These are phyloP conservation scores for Fusarium lyarnte DNA, from an alignment of 2,329 filamentous ascomycete genomes.

Conservation along the genomic window DNA sequence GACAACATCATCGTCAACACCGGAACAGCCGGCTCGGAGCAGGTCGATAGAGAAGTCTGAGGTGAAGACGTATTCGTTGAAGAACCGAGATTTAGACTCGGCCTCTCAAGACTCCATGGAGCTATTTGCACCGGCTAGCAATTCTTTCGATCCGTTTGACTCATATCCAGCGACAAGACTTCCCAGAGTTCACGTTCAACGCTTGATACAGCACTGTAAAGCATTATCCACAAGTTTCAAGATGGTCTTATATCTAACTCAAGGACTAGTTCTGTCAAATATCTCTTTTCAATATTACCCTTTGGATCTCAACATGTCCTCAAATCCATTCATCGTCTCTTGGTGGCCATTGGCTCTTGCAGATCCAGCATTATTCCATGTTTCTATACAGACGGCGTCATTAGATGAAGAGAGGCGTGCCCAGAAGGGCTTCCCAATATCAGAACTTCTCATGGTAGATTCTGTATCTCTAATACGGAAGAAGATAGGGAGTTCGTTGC, in stretches of 20 bases:
- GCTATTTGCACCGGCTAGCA: constrained; percentile 41
- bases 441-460: constrained; percentile 66
- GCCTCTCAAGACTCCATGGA: neutral
- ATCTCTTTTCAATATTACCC: constrained; percentile 71
- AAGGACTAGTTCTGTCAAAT: constrained; percentile 62
- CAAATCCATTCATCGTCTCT: constrained; percentile 67
- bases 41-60: neutral
- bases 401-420: constrained; percentile 63
- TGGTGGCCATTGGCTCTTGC: constrained; percentile 68
- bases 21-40: constrained; percentile 15
- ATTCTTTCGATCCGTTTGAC: constrained; percentile 64
- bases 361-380: constrained; percentile 66
- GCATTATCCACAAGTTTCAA: neutral
- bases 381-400: constrained; percentile 67
- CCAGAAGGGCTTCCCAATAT: constrained; percentile 62
- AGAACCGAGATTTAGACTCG: neutral
- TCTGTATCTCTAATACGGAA: constrained; percentile 62
- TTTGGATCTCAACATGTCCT: constrained; percentile 59
- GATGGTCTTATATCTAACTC: constrained; percentile 20
- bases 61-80: neutral
- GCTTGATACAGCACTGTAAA: constrained; percentile 66
- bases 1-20: neutral
- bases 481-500: constrained; percentile 56
- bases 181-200: constrained; percentile 60
- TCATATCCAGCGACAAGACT: constrained; percentile 65